These are phyloP conservation scores for Atkinsonella hypoxylon DNA, from an alignment of 2,329 filamentous ascomycete genomes.

Conservation along the genomic window DNA sequence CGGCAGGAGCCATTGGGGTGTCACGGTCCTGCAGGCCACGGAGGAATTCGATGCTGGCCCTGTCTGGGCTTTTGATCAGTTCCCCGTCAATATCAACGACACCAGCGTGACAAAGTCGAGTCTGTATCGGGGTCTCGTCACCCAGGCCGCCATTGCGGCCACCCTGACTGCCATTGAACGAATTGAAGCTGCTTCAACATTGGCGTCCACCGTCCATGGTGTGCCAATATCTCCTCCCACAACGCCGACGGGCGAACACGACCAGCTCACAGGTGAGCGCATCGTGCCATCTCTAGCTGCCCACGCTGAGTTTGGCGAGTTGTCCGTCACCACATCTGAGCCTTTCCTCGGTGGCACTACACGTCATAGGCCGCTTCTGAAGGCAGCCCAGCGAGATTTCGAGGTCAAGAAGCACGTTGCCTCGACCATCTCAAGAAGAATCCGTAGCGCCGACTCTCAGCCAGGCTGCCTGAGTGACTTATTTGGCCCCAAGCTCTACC, in stretches of 20 bases:
- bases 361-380: slow-evolving; percentile 25
- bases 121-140: slow-evolving; percentile 26
- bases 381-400: slow-evolving; percentile 26
- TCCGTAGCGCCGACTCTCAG: slow-evolving; percentile 29
- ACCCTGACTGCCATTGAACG: slow-evolving; percentile 24
- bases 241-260: not conserved
- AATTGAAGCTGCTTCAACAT: slow-evolving; percentile 17
- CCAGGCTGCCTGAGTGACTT: slow-evolving; percentile 26
- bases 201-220: not conserved
- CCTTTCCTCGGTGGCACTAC: slow-evolving; percentile 26
- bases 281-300: slow-evolving; percentile 16
- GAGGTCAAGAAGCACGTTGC: slow-evolving; percentile 21
- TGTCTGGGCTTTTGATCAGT: slow-evolving; percentile 32
- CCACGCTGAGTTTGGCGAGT: slow-evolving; percentile 14
- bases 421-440: slow-evolving; percentile 27
- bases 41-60: slow-evolving; percentile 30
- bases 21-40: slow-evolving; percentile 27
- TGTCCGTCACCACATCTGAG: slow-evolving; percentile 21
- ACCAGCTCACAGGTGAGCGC: not conserved
- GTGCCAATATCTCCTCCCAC: slow-evolving; percentile 5
- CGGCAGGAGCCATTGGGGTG: slow-evolving; percentile 28
- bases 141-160: slow-evolving; percentile 24
- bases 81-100: slow-evolving; percentile 27
- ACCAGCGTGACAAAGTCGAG: slow-evolving; percentile 26
- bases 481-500: slow-evolving; percentile 24